Evolutionary conservation across 208 protist species (phyloP).

Genomic region (Wallacemonas collosoma): DNA sequence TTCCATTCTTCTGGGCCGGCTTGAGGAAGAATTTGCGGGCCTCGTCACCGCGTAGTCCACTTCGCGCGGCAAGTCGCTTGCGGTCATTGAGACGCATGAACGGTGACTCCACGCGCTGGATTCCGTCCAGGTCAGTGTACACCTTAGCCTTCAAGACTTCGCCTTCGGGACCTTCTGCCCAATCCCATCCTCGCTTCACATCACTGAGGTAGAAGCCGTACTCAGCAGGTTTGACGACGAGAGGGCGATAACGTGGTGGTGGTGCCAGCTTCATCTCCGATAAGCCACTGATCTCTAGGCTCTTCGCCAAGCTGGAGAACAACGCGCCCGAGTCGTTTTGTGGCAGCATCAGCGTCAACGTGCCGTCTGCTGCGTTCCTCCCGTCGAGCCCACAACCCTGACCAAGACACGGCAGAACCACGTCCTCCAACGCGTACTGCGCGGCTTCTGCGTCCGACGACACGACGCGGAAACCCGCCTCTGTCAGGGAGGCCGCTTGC

Average conservation of each 20-base stretch:
- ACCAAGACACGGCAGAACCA: conserved; percentile 54
- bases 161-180: conserved; percentile 45
- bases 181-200: conserved; percentile 74
- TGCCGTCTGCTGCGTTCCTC: background rate
- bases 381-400: conserved; percentile 34
- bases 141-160: conserved; percentile 38
- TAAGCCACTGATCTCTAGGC: conserved; percentile 63
- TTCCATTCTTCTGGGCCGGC: conserved; percentile 62
- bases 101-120: conserved; percentile 67
- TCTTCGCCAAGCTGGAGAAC: conserved; percentile 40
- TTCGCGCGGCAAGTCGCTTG: conserved; percentile 61
- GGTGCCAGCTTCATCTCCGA: conserved; percentile 54
- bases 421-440: conserved; percentile 46
- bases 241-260: conserved; percentile 51
- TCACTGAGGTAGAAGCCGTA: conserved; percentile 66
- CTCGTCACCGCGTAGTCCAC: conserved; percentile 60
- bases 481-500: background rate
- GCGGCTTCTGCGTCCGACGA: conserved; percentile 42
- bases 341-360: conserved; percentile 29
- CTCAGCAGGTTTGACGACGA: conserved; percentile 41
- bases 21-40: conserved; percentile 71
- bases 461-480: conserved; percentile 26
- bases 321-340: conserved; percentile 19
- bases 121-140: conserved; percentile 77
- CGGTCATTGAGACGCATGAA: conserved; percentile 43